These are phyloP conservation scores for Trypanosoma avium DNA, from an alignment of 208 protist species.

Conservation along the genomic window DNA sequence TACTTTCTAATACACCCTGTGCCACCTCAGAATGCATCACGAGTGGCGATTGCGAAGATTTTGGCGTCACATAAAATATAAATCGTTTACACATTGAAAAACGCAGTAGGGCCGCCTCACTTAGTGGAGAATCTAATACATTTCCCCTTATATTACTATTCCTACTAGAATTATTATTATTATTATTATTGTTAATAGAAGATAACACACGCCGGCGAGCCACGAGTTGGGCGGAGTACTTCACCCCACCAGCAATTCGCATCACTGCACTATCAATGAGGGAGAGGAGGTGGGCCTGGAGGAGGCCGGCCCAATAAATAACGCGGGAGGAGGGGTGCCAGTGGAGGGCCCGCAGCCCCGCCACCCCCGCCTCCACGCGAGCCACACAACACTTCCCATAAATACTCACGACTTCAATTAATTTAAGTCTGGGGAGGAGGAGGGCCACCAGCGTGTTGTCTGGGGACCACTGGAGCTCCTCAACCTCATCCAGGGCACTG, in stretches of 20 bases:
- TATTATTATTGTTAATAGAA: neutral
- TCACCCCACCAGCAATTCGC: slow-evolving; percentile 22
- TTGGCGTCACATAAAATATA: slow-evolving; percentile 27
- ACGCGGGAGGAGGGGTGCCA: slow-evolving; percentile 35
- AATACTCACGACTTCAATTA: slow-evolving; percentile 32
- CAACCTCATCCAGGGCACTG: slow-evolving; percentile 24
- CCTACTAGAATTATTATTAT: neutral
- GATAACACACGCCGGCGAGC: neutral
- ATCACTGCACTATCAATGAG: slow-evolving; percentile 30
- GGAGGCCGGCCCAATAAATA: slow-evolving; percentile 25
- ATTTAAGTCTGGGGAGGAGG: slow-evolving; percentile 2
- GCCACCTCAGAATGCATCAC: neutral
- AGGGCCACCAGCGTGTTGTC: slow-evolving; percentile 27
- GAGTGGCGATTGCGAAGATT: slow-evolving; percentile 17
- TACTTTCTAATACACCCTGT: neutral
- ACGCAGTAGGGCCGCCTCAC: slow-evolving; percentile 24
- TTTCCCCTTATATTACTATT: neutral
- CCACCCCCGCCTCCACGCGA: slow-evolving; percentile 22
- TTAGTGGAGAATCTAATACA: too few species aligned
- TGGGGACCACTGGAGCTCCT: slow-evolving; percentile 28
- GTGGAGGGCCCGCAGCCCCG: slow-evolving; percentile 19
- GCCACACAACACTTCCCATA: slow-evolving; percentile 33
- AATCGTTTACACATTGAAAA: slow-evolving; percentile 30
- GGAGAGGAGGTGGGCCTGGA: slow-evolving; percentile 25
- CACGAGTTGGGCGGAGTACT: slow-evolving; percentile 27